phyloP scores from a whole-genome alignment of 192 early-diverging fungal species.

The Rhizophagus sp. region DNA sequence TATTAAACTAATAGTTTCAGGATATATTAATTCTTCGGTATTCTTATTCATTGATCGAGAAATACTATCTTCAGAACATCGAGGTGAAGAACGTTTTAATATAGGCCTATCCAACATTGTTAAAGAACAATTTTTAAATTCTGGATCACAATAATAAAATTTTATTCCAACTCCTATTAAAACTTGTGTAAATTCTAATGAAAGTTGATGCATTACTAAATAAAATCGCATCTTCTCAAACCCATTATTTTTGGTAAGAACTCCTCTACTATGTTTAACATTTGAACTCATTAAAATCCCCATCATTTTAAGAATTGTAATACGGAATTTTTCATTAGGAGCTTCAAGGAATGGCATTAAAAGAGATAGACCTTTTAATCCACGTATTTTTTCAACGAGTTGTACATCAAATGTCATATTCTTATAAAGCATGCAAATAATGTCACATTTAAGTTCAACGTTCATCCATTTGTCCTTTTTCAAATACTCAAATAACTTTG shows the following conservation, averaged over 20 bases:
- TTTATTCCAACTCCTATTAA: conserved; percentile 41
- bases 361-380: conserved; percentile 40
- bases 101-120: conserved; percentile 28
- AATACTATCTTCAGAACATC: conserved; percentile 11
- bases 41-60: conserved; percentile 33
- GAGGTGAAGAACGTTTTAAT: conserved; percentile 7
- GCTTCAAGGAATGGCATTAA: conserved; percentile 39
- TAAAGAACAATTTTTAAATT: conserved; percentile 34
- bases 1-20: conserved; percentile 38
- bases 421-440: conserved; percentile 43
- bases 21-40: conserved; percentile 44
- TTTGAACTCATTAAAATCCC: conserved; percentile 44
- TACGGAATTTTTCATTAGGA: conserved; percentile 43
- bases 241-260: conserved; percentile 40
- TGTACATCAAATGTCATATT: conserved; percentile 39
- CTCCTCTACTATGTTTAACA: conserved; percentile 39
- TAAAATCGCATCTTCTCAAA: conserved; percentile 36
- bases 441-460: conserved; percentile 39
- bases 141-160: conserved; percentile 40
- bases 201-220: conserved; percentile 38
- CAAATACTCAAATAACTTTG: conserved; percentile 38
- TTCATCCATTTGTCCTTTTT: conserved; percentile 34
- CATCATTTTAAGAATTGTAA: conserved; percentile 44
- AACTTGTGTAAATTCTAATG: conserved; percentile 45
- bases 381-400: conserved; percentile 39